Evolutionary conservation across 2,329 filamentous ascomycete genomes (phyloP).

Genomic region (Trichoderma pleuroti): DNA sequence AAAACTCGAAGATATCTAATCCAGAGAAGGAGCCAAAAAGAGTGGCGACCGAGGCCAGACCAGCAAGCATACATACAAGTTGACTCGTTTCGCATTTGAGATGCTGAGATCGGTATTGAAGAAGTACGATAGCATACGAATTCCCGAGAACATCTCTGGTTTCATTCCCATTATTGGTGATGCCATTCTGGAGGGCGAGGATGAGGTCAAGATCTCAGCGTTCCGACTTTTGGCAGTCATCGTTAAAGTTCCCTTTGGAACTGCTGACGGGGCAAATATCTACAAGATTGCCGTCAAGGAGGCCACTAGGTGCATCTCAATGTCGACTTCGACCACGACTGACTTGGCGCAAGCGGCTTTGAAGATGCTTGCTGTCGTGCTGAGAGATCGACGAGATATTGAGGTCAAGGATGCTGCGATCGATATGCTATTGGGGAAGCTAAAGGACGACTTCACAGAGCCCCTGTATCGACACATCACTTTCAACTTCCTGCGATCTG

Average conservation of each 20-base stretch:
- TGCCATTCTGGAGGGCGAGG: slow-evolving; percentile 75
- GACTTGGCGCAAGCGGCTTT: slow-evolving; percentile 84
- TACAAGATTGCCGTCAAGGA: slow-evolving; percentile 80
- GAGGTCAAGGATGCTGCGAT: slow-evolving; percentile 76
- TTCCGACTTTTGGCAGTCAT: slow-evolving; percentile 82
- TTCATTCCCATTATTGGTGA: slow-evolving; percentile 90
- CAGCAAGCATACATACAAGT: slow-evolving; percentile 79
- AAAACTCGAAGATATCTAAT: slow-evolving; percentile 72
- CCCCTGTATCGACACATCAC: slow-evolving; percentile 88
- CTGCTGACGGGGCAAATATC: slow-evolving; percentile 60
- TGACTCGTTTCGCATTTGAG: slow-evolving; percentile 83
- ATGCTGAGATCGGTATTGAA: slow-evolving; percentile 80
- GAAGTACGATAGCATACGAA: slow-evolving; percentile 79
- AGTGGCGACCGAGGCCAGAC: slow-evolving; percentile 67
- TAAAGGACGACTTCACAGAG: slow-evolving; percentile 87
- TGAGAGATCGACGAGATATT: slow-evolving; percentile 75
- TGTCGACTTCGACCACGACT: slow-evolving; percentile 71
- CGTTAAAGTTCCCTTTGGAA: slow-evolving; percentile 76
- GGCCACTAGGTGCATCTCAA: slow-evolving; percentile 75
- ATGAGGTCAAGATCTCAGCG: slow-evolving; percentile 87
- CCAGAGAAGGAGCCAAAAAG: slow-evolving; percentile 72
- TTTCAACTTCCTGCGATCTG: slow-evolving; percentile 87
- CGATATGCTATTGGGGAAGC: slow-evolving; percentile 74
- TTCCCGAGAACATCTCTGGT: slow-evolving; percentile 71
- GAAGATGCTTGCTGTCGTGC: slow-evolving; percentile 80